These are phyloP conservation scores for Lithocarpus polystachyus DNA, from an alignment of 306 rosid genomes.

Conservation along the genomic window DNA sequence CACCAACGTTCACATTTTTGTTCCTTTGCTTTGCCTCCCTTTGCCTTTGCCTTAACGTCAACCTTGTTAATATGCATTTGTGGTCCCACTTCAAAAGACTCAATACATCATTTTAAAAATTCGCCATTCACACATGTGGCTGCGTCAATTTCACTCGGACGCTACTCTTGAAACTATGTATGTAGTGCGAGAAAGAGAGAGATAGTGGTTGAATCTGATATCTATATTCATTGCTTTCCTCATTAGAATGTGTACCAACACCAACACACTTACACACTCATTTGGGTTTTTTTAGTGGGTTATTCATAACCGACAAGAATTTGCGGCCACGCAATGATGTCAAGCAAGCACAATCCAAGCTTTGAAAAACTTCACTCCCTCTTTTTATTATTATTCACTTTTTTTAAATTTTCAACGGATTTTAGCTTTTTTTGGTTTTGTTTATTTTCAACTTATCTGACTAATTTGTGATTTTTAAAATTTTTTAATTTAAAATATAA, in stretches of 20 bases:
- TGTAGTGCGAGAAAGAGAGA: background rate
- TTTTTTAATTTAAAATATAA: no score
- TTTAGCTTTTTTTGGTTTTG: no score
- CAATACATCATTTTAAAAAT: slow-evolving; percentile 20
- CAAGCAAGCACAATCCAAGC: background rate
- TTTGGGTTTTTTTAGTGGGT: slow-evolving; percentile 4
- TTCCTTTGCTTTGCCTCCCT: slow-evolving; percentile 20
- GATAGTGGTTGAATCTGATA: background rate
- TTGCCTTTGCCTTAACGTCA: slow-evolving; percentile 76
- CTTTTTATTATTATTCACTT: background rate
- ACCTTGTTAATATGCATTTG: slow-evolving; percentile 26
- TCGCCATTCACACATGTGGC: slow-evolving; percentile 34
- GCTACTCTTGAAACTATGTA: background rate
- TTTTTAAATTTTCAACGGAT: background rate
- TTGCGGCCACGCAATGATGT: background rate
- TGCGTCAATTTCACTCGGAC: slow-evolving; percentile 21
- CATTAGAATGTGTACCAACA: background rate
- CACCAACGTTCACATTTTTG: slow-evolving; percentile 26
- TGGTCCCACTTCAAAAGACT: slow-evolving; percentile 20
- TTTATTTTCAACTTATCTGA: no score
- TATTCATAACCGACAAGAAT: background rate
- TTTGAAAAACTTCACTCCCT: background rate
- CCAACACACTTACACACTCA: background rate
- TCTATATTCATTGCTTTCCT: background rate
- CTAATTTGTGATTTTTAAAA: no score